phyloP scores from a whole-genome alignment of 768 basidiomycete genomes.

The Leccinum ochraceum region DNA sequence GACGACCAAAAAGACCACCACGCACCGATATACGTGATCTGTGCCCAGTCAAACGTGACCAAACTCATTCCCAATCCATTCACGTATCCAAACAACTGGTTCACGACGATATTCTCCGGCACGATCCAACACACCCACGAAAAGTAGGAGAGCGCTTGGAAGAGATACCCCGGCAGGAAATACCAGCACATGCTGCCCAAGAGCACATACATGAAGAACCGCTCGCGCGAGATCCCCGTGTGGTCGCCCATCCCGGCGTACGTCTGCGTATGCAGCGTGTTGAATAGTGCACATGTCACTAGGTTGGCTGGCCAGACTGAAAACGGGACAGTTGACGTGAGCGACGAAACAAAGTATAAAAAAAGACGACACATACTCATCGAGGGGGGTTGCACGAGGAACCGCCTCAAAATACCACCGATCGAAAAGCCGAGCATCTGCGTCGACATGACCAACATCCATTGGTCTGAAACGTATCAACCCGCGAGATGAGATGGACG shows the following conservation, averaged over 20 bases:
- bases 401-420: conserved; percentile 59
- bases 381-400: conserved; percentile 63
- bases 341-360: background rate
- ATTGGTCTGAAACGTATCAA: conserved; percentile 42
- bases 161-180: conserved; percentile 73
- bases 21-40: conserved; percentile 44
- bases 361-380: conserved; percentile 47
- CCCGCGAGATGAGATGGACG: background rate
- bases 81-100: conserved; percentile 71
- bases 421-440: conserved; percentile 68
- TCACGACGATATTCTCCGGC: conserved; percentile 67
- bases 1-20: no score
- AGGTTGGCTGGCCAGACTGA: conserved; percentile 76
- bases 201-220: conserved; percentile 52
- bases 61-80: conserved; percentile 66
- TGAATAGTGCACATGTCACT: conserved; percentile 70
- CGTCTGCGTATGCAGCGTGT: conserved; percentile 64
- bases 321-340: conserved; percentile 31
- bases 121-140: conserved; percentile 69
- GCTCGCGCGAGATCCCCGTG: conserved; percentile 53
- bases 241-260: conserved; percentile 44
- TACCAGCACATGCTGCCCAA: conserved; percentile 42
- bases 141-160: conserved; percentile 64
- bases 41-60: conserved; percentile 82
- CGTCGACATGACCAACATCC: conserved; percentile 69